Conservation (phyloP, 2,329 filamentous ascomycete species). For the Westerdykella sp. region DNA sequence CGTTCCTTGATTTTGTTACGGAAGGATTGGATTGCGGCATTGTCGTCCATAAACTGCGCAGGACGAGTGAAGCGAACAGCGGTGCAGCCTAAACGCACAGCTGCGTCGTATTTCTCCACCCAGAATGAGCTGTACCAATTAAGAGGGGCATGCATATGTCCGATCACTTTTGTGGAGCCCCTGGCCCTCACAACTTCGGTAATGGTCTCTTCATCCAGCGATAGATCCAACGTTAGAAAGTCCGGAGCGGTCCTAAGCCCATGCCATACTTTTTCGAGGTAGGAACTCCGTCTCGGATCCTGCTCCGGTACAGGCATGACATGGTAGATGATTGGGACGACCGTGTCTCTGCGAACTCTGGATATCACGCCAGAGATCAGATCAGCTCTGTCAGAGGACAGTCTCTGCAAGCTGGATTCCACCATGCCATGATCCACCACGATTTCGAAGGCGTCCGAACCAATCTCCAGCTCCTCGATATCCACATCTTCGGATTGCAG, state of each 20-base stretch:
- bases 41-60: slow-evolving; percentile 54
- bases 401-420: slow-evolving; percentile 9
- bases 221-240: slow-evolving; percentile 54
- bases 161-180: slow-evolving; percentile 57
- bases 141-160: slow-evolving; percentile 45
- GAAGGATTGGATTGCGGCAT: slow-evolving; percentile 54
- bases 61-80: slow-evolving; percentile 57
- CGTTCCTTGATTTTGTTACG: slow-evolving; percentile 45
- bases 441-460: slow-evolving; percentile 61
- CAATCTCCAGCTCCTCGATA: slow-evolving; percentile 60
- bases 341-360: slow-evolving; percentile 56
- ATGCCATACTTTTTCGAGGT: slow-evolving; percentile 54
- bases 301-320: slow-evolving; percentile 26
- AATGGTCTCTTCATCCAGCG: slow-evolving; percentile 49
- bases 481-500: slow-evolving; percentile 51
- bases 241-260: slow-evolving; percentile 58
- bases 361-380: slow-evolving; percentile 55
- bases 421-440: slow-evolving; percentile 41
- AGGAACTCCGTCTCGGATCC: slow-evolving; percentile 34
- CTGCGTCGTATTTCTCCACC: slow-evolving; percentile 53
- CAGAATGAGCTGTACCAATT: slow-evolving; percentile 55
- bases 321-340: slow-evolving; percentile 44
- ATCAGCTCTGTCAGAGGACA: slow-evolving; percentile 16
- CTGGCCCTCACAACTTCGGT: slow-evolving; percentile 46
- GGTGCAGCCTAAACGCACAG: slow-evolving; percentile 54